phyloP scores from a whole-genome alignment of 2,329 filamentous ascomycete species.

The Periconia sp. region DNA sequence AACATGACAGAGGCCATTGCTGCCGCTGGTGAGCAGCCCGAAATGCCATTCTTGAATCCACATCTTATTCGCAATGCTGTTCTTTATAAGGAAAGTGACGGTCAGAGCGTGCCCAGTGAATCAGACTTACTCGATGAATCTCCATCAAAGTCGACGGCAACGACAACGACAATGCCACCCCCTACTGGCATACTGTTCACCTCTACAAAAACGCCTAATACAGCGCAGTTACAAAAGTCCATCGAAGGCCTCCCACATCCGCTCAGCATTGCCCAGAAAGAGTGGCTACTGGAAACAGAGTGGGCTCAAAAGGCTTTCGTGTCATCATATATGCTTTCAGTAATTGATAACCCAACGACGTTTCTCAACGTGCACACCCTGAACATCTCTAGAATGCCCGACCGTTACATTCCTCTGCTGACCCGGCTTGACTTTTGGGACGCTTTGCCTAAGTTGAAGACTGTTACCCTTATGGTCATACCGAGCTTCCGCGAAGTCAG shows the following conservation, averaged over 20 bases:
- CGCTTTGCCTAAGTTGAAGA: constrained; percentile 56
- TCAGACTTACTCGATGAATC: constrained; percentile 21
- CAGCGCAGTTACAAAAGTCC: constrained; percentile 6
- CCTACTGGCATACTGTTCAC: constrained; percentile 38
- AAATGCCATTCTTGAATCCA: constrained; percentile 33
- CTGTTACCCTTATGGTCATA: constrained; percentile 62
- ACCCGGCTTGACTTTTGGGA: constrained; percentile 64
- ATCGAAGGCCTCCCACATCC: constrained; percentile 59
- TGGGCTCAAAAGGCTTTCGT: constrained; percentile 71
- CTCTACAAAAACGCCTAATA: constrained; percentile 22
- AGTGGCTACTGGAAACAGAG: constrained; percentile 68
- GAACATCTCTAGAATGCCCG: constrained; percentile 66
- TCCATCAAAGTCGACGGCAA: constrained; percentile 12
- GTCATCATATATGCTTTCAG: constrained; percentile 65
- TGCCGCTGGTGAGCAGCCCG: constrained; percentile 20
- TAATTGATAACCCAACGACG: constrained; percentile 60
- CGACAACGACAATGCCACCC: constrained; percentile 7
- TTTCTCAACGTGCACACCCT: constrained; percentile 61
- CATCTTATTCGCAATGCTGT: constrained; percentile 30
- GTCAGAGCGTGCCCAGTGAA: constrained; percentile 2
- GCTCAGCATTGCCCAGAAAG: constrained; percentile 65
- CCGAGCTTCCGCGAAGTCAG: constrained; percentile 66
- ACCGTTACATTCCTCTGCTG: constrained; percentile 60
- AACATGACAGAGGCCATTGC: constrained; percentile 15
- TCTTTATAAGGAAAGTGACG: constrained; percentile 20